These are phyloP conservation scores for Thamnidium elegans DNA, from an alignment of 192 early-diverging fungal species.

Conservation along the genomic window DNA sequence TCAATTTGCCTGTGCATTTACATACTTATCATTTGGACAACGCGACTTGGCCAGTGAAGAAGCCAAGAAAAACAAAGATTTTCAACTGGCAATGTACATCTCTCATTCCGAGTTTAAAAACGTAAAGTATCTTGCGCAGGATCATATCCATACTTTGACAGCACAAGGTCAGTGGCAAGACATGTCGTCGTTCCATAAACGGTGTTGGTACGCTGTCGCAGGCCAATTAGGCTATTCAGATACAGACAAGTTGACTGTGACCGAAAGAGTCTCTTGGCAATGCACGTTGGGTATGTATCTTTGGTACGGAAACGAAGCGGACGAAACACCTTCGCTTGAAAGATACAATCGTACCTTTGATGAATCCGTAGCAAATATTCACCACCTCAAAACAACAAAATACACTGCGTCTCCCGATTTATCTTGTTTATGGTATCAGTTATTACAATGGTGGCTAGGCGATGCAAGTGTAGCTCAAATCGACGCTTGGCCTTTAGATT, in stretches of 20 bases:
- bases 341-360: not conserved
- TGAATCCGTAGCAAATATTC: no score
- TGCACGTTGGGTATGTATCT: slow-evolving; percentile 6
- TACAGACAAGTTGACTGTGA: not conserved
- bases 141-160: not conserved
- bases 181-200: not conserved
- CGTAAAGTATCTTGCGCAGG: not conserved
- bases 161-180: not conserved
- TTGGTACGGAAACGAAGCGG: not conserved
- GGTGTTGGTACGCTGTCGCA: not conserved
- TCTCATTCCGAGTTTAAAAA: not conserved
- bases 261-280: not conserved
- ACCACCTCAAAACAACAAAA: not conserved
- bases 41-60: not conserved
- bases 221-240: not conserved
- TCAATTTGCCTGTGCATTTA: not conserved
- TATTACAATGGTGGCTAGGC: slow-evolving; percentile 10
- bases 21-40: slow-evolving; percentile 7
- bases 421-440: slow-evolving; percentile 2
- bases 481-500: not conserved
- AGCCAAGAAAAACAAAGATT: not conserved
- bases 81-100: not conserved
- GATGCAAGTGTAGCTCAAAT: not conserved
- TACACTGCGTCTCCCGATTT: not conserved
- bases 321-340: not conserved